Evolutionary conservation across 768 basidiomycete species (phyloP).

Genomic region (Collybia nuda): DNA sequence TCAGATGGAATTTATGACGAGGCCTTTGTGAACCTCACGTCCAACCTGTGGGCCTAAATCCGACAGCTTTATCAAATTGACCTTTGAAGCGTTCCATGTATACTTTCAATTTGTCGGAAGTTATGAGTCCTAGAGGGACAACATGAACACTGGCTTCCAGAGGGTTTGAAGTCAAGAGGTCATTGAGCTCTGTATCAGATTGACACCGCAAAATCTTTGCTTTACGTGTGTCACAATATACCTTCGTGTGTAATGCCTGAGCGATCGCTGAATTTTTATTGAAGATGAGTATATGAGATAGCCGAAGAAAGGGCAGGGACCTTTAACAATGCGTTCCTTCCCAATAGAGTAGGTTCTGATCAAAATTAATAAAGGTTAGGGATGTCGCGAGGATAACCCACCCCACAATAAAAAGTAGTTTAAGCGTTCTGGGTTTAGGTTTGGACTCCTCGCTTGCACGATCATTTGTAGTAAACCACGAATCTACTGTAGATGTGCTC

Average conservation of each 20-base stretch:
- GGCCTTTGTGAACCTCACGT: slow-evolving; percentile 54
- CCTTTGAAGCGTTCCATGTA: slow-evolving; percentile 79
- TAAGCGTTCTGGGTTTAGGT: slow-evolving; percentile 37
- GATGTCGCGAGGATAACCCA: slow-evolving; percentile 25
- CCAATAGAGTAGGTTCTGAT: slow-evolving; percentile 93
- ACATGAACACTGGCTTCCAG: slow-evolving; percentile 80
- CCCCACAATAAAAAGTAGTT: slow-evolving; percentile 72
- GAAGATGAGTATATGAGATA: slow-evolving; percentile 1
- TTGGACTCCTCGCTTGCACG: slow-evolving; percentile 8
- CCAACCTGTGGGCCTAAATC: slow-evolving; percentile 96
- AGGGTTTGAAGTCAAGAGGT: slow-evolving; percentile 76
- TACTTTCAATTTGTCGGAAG: slow-evolving; percentile 70
- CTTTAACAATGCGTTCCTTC: slow-evolving; percentile 97
- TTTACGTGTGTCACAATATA: slow-evolving; percentile 90
- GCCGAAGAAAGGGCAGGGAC: slow-evolving; percentile 32
- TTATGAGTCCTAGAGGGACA: slow-evolving; percentile 74
- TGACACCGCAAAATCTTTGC: slow-evolving; percentile 81
- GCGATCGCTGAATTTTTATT: slow-evolving; percentile 66
- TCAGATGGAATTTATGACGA: slow-evolving; percentile 1
- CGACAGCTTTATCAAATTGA: slow-evolving; percentile 69
- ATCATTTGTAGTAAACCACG: slow-evolving; percentile 42
- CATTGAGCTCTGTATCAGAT: slow-evolving; percentile 78
- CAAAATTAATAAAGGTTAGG: background rate
- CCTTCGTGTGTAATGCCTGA: slow-evolving; percentile 71
- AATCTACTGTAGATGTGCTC: slow-evolving; percentile 41